Percentiles rank a stretch among this genome's conserved stretches.
These are phyloP conservation scores for Trichosporon asahii DNA, from an alignment of 1,284 basidiomycete species.

Conservation along the genomic window DNA sequence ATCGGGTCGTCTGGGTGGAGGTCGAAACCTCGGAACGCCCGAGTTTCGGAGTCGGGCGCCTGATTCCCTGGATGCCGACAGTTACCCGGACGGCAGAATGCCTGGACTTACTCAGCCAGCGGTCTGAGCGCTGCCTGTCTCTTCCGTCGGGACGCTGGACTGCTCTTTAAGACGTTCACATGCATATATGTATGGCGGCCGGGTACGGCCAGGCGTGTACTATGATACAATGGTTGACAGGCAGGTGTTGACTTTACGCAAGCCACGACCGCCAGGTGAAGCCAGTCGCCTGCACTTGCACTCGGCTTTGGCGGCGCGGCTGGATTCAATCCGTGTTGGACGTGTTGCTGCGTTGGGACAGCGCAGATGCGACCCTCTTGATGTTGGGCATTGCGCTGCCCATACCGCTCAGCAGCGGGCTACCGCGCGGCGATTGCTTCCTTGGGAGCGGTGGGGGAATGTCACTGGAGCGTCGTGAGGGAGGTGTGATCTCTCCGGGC, in stretches of 20 bases:
- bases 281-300: not conserved
- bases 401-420: not conserved
- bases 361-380: not conserved
- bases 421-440: constrained; percentile 3
- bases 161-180: not conserved
- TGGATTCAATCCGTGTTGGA: not conserved
- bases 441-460: not conserved
- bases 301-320: not conserved
- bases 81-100: not conserved
- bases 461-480: constrained; percentile 12
- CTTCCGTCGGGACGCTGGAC: not conserved
- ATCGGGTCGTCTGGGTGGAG: not conserved
- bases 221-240: constrained; percentile 1
- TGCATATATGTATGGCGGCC: not conserved
- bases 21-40: not conserved
- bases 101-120: not conserved
- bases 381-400: not conserved
- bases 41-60: not conserved
- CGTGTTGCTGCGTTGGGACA: not conserved
- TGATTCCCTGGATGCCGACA: not conserved
- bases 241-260: not conserved
- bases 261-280: constrained; percentile 2
- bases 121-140: not conserved
- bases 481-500: constrained; percentile 13
- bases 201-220: not conserved